A percentile compares a stretch with the other conserved stretches of the same genome.
These are phyloP conservation scores for Coniochaeta sp. DNA, from an alignment of 2,329 filamentous ascomycete species.

Conservation along the genomic window DNA sequence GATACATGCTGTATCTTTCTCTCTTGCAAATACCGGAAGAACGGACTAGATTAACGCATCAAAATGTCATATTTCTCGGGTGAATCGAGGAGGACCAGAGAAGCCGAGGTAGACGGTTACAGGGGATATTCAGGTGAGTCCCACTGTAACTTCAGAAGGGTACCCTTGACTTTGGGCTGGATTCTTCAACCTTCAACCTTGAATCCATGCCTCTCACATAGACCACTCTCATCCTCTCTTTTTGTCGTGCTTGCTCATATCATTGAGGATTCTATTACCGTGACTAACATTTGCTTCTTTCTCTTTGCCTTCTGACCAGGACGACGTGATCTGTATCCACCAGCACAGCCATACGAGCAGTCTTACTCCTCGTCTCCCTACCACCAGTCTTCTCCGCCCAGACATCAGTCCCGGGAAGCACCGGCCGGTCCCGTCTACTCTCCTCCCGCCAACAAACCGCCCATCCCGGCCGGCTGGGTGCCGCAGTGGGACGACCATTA, in stretches of 20 bases:
- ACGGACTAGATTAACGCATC: too few species aligned
- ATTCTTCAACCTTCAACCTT: too few species aligned
- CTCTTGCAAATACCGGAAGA: too few species aligned
- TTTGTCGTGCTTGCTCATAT: too few species aligned
- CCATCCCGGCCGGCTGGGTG: constrained; percentile 45
- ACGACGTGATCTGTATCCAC: background rate
- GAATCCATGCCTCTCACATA: too few species aligned
- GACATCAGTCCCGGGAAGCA: too few species aligned
- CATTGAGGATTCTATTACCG: too few species aligned
- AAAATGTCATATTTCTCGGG: background rate
- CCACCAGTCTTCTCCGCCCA: constrained; percentile 2
- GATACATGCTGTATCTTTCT: too few species aligned
- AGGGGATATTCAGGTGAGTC: background rate
- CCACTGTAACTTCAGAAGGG: background rate
- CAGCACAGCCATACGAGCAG: background rate
- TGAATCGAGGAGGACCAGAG: background rate
- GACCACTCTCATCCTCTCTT: too few species aligned
- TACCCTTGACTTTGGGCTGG: too few species aligned
- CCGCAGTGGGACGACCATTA: constrained; percentile 46
- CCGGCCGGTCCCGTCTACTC: constrained; percentile 15
- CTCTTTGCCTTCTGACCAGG: background rate
- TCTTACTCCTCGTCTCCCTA: background rate
- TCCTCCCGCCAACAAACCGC: constrained; percentile 27
- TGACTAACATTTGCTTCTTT: background rate
- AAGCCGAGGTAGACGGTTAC: background rate